Base-by-base conservation (phyloP, 345 rosid genomes). In the Nephelium lappaceum region DNA sequence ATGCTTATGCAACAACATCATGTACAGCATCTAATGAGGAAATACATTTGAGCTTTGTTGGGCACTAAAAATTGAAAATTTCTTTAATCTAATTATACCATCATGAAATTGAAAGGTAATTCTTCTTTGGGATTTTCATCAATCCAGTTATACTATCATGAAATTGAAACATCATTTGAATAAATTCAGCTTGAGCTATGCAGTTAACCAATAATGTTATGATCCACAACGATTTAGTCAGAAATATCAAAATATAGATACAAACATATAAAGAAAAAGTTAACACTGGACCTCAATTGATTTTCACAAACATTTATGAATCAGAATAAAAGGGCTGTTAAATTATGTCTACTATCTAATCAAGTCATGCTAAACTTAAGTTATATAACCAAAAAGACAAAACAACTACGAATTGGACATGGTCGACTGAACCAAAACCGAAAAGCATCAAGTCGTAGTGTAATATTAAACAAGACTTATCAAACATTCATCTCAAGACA, bases 401-500 rank as follows among this genome's bases (percentile, higher is more conserved):
- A 71, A 8, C 66, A 38, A 55, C 31, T 43, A 68, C 16, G 14
- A 63, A 36, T 74, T 53, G n/a, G 57, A 8, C 58, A 16, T 53
- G 58, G 16, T 53, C 18, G 58, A 16, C 58, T 6, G n/a, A 53
- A 53, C n/a, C 58, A 53, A 66, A 38, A 36, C 36, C 3, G n/a
- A 21, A 12, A 42, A 66, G 36, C 65, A 71, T 21, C 31, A 62
- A 11, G 18, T 36, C 39, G 45, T 42, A 31, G 41, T 58, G 39
- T 42, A 27, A 68, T 6, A n/a, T n/a, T n/a, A n/a, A 63, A 15
- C 15, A 75, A 78, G 47, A 60, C 27, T 60, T 27, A 18, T 53
- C 75, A 24, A 45, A 78, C 8, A 31, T 67, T 61, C 42, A 38
- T 51, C 53, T 75, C 27, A 80, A 81, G 73, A 75, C 25, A 67